Percentiles rank a stretch among this genome's conserved stretches.
phyloP scores from a whole-genome alignment of 2,329 filamentous ascomycete genomes.

The Trichoderma polysporum region DNA sequence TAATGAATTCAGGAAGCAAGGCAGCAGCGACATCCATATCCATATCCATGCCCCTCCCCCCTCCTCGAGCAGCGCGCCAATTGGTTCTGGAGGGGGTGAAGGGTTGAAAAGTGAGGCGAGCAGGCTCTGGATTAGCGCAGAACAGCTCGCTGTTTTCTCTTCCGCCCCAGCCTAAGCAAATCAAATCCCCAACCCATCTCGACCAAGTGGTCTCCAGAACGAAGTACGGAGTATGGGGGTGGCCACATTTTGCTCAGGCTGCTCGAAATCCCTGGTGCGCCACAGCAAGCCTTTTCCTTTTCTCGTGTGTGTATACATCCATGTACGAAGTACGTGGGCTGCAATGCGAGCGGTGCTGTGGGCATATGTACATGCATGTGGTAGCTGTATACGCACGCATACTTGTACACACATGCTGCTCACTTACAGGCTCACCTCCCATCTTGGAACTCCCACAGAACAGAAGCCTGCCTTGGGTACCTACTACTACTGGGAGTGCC shows the following conservation, averaged over 20 bases:
- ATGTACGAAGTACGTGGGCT: background rate
- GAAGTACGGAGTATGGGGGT: background rate
- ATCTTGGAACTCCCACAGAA: background rate
- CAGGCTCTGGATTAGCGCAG: background rate
- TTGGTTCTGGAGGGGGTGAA: background rate
- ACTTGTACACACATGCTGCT: background rate
- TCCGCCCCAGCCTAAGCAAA: background rate
- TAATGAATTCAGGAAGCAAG: background rate
- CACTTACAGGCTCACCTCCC: background rate
- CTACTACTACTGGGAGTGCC: background rate
- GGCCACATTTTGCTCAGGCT: background rate
- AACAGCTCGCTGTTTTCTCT: background rate
- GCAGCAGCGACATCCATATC: background rate
- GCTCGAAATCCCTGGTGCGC: background rate
- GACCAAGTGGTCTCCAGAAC: background rate
- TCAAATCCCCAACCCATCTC: background rate
- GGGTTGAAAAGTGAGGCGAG: conserved; percentile 7
- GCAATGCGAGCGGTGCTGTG: background rate
- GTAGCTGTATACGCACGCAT: background rate
- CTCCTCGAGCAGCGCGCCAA: background rate
- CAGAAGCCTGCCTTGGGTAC: background rate
- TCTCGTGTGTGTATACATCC: background rate
- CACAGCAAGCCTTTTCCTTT: background rate
- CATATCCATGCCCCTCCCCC: background rate
- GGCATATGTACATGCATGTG: background rate